Conservation (phyloP, 352 stramenopile species). For the Globisporangium ultimum region DNA sequence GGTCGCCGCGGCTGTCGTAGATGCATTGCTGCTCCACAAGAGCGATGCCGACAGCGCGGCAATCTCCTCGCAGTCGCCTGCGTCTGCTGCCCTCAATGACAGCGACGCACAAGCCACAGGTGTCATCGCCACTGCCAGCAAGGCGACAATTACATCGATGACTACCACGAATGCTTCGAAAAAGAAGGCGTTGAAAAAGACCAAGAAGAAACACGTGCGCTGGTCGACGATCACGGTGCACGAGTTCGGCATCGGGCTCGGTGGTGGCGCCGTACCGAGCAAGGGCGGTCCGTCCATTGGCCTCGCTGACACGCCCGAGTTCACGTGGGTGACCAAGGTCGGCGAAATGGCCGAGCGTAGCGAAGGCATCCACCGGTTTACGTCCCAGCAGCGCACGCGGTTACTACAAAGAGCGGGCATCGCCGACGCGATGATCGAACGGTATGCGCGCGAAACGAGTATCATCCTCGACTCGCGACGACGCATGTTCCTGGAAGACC, state of each 20-base stretch:
- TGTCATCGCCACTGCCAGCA: too few species aligned
- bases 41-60: too few species aligned
- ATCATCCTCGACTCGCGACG: conserved; percentile 44
- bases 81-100: too few species aligned
- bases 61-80: too few species aligned
- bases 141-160: too few species aligned
- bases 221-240: conserved; percentile 48
- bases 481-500: conserved; percentile 26
- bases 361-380: conserved; percentile 45
- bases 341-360: conserved; percentile 46
- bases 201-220: conserved; percentile 29
- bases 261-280: conserved; percentile 35
- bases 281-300: conserved; percentile 40
- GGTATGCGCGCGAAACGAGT: conserved; percentile 38
- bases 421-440: conserved; percentile 38
- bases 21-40: too few species aligned
- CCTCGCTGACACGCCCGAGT: conserved; percentile 35
- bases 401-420: conserved; percentile 34
- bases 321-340: conserved; percentile 47
- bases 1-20: too few species aligned
- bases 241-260: conserved; percentile 42
- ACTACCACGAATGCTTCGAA: too few species aligned
- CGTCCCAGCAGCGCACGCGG: conserved; percentile 26
- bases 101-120: too few species aligned
- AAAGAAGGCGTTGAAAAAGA: background rate